Conservation (phyloP, 2,329 filamentous ascomycete genomes). For the Aschersonia sp. region DNA sequence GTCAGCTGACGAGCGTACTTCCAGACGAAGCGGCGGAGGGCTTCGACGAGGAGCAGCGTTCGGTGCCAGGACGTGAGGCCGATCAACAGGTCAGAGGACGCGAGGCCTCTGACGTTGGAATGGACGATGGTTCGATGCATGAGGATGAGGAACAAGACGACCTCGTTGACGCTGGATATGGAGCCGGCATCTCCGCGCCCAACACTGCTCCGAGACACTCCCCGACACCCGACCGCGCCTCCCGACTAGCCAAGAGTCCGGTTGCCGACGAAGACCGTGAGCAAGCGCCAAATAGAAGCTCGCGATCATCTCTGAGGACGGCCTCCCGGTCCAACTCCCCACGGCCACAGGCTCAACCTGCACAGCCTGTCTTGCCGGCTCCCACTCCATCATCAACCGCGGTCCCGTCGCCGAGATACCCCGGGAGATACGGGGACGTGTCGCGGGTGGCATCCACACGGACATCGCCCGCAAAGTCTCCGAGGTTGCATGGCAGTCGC, state of each 20-base stretch:
- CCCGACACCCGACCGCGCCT: conserved; percentile 38
- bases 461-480: too few species aligned
- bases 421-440: neutral
- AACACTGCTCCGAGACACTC: conserved; percentile 17
- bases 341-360: too few species aligned
- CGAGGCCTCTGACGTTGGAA: too few species aligned
- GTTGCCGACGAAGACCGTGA: neutral
- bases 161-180: too few species aligned
- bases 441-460: neutral
- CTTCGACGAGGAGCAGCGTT: neutral
- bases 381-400: neutral
- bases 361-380: neutral
- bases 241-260: conserved; percentile 18
- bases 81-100: too few species aligned
- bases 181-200: too few species aligned
- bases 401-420: conserved; percentile 2
- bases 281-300: neutral
- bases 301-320: neutral
- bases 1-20: neutral
- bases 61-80: too few species aligned
- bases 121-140: too few species aligned
- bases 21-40: neutral
- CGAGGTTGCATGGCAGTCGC: too few species aligned
- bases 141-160: too few species aligned
- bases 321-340: neutral